Conservation (phyloP, 495 filamentous ascomycete genomes). For the Hypoxylon lenormandii region DNA sequence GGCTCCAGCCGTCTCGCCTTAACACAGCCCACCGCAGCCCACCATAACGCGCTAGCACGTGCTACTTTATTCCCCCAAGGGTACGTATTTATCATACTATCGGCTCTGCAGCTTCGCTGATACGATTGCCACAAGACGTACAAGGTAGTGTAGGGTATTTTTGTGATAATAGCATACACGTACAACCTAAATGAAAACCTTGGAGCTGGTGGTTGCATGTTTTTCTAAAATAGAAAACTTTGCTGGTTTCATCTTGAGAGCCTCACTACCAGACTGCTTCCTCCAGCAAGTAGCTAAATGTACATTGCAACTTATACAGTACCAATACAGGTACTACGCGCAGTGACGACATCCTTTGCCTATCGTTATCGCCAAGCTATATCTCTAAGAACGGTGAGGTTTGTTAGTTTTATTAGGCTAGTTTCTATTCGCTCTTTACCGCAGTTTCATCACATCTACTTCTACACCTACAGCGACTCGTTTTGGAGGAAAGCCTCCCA, state of each 20-base stretch:
- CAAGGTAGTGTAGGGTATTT: too few species aligned
- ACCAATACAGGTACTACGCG: too few species aligned
- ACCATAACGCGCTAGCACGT: constrained; percentile 39
- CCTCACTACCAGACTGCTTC: too few species aligned
- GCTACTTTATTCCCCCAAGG: constrained; percentile 6
- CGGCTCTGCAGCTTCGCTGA: neutral
- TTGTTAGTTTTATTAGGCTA: neutral
- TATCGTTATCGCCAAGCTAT: constrained; percentile 30
- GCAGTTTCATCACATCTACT: neutral
- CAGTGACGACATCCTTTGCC: constrained; percentile 21
- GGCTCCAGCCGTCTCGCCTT: neutral
- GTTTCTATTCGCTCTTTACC: neutral
- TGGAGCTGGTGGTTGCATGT: neutral
- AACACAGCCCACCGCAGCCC: constrained; percentile 13
- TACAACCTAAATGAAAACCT: constrained; percentile 10
- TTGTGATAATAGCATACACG: too few species aligned
- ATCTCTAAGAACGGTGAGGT: neutral
- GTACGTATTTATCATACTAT: neutral
- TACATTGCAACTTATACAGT: too few species aligned
- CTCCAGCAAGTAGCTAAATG: too few species aligned
- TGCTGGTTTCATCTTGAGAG: neutral
- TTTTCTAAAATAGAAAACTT: constrained; percentile 1
- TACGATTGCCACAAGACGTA: neutral
- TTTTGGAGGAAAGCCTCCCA: neutral
- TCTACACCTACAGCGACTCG: neutral